These are phyloP conservation scores for Zymoseptoria ardabiliae DNA, from an alignment of 2,329 filamentous ascomycete genomes.

Conservation along the genomic window DNA sequence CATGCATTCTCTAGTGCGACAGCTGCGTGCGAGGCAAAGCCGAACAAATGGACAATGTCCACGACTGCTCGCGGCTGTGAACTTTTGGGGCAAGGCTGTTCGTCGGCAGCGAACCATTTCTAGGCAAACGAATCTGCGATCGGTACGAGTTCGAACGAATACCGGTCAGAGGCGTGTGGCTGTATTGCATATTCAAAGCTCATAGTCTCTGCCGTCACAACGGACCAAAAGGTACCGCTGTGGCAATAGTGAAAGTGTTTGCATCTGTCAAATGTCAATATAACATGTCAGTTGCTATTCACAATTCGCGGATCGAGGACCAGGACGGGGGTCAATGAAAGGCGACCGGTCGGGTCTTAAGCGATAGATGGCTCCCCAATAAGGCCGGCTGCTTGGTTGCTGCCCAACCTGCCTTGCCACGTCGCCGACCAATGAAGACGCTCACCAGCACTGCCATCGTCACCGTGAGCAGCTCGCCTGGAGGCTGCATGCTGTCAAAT, in stretches of 20 bases:
- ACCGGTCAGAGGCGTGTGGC: background rate
- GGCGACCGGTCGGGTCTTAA: background rate
- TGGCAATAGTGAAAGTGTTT: too few relatives aligned
- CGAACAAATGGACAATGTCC: background rate
- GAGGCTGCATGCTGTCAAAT: background rate
- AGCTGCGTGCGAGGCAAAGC: too few relatives aligned
- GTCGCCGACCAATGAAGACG: conserved; percentile 2
- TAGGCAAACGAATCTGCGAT: background rate
- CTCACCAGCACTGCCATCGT: conserved; percentile 2
- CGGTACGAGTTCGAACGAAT: background rate
- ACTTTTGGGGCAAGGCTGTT: background rate
- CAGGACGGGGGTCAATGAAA: background rate
- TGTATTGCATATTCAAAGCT: background rate
- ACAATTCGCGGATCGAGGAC: background rate
- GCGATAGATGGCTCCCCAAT: background rate
- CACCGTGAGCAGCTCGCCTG: background rate
- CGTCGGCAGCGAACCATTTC: background rate
- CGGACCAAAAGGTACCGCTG: background rate
- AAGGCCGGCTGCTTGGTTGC: background rate
- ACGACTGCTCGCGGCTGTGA: background rate
- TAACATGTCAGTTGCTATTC: background rate
- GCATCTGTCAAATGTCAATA: background rate
- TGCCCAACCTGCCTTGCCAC: conserved; percentile 5
- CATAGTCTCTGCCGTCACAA: background rate
- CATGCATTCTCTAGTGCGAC: background rate